phyloP scores from a whole-genome alignment of 202 grass and related monocot genomes.

The Brachypodium distachyon region DNA sequence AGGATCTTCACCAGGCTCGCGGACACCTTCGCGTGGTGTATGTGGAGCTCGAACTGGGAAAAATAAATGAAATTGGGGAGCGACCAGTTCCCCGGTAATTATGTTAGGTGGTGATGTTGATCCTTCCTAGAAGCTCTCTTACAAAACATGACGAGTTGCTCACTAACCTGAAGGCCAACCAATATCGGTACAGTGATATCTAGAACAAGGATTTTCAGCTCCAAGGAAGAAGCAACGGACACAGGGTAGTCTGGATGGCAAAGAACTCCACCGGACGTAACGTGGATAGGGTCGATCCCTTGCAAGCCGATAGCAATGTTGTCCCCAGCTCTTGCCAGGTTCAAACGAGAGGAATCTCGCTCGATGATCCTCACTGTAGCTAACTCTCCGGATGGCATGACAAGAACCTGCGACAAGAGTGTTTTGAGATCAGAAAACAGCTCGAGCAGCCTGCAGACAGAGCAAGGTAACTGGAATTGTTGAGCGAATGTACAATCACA shows the following conservation, averaged over 20 bases:
- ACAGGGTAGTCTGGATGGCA: slow-evolving; percentile 75
- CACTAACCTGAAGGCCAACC: slow-evolving; percentile 59
- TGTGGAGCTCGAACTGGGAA: slow-evolving; percentile 66
- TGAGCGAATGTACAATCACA: too few relatives aligned
- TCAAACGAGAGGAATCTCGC: slow-evolving; percentile 45
- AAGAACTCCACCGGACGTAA: slow-evolving; percentile 52
- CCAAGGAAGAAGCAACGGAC: slow-evolving; percentile 40
- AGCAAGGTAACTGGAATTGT: background rate
- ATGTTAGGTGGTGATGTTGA: background rate
- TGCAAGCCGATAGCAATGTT: slow-evolving; percentile 60
- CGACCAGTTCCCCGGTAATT: background rate
- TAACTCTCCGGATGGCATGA: slow-evolving; percentile 64
- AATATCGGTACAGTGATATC: slow-evolving; percentile 64
- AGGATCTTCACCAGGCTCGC: slow-evolving; percentile 47
- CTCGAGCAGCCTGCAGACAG: background rate
- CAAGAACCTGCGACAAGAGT: slow-evolving; percentile 42
- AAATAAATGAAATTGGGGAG: background rate
- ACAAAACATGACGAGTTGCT: background rate
- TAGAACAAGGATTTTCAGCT: slow-evolving; percentile 72
- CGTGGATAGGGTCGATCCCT: slow-evolving; percentile 42
- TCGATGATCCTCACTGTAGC: slow-evolving; percentile 45
- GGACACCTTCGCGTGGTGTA: slow-evolving; percentile 60
- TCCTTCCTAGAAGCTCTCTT: background rate
- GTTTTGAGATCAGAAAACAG: background rate
- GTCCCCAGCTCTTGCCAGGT: slow-evolving; percentile 61